A percentile compares a stretch with the other conserved stretches of the same genome.
phyloP scores from a whole-genome alignment of 1,284 basidiomycete genomes.

The Ustilago nuda region DNA sequence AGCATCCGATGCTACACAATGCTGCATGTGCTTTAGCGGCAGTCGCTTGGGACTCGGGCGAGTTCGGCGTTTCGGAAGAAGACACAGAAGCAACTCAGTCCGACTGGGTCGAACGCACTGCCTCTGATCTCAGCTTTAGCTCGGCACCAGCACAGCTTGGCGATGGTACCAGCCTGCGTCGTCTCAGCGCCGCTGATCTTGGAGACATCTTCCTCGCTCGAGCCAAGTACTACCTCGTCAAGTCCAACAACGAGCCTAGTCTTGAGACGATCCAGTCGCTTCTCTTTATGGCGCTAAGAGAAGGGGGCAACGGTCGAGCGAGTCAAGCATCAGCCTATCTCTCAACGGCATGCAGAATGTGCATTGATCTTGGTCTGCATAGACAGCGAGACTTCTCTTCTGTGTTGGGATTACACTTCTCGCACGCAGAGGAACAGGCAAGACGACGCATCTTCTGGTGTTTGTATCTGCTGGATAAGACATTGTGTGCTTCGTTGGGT shows the following conservation, averaged over 20 bases:
- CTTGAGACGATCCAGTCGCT: constrained; percentile 56
- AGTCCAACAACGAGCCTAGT: constrained; percentile 54
- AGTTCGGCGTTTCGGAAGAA: constrained; percentile 36
- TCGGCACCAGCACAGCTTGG: constrained; percentile 21
- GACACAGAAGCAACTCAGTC: constrained; percentile 42
- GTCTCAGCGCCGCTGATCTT: constrained; percentile 33
- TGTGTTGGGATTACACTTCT: constrained; percentile 42
- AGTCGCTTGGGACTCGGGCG: constrained; percentile 48
- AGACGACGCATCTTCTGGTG: constrained; percentile 55
- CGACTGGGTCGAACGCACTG: constrained; percentile 46
- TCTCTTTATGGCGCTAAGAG: constrained; percentile 57
- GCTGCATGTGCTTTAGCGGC: constrained; percentile 50
- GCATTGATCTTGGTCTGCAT: constrained; percentile 57
- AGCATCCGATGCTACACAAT: constrained; percentile 57
- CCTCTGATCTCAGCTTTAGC: constrained; percentile 41
- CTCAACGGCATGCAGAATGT: constrained; percentile 53
- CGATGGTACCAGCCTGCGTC: constrained; percentile 24
- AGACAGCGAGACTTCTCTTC: constrained; percentile 43
- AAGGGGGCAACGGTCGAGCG: constrained; percentile 52
- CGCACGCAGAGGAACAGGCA: constrained; percentile 52
- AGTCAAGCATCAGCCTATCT: constrained; percentile 52
- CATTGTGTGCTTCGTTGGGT: constrained; percentile 49
- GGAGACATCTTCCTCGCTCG: constrained; percentile 55
- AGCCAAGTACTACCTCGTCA: constrained; percentile 55
- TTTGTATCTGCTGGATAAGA: constrained; percentile 58